Percentiles rank a stretch among this genome's conserved stretches.
Evolutionary conservation across 257 asterid species (phyloP).

Genomic region (Przewalskia tangutica): DNA sequence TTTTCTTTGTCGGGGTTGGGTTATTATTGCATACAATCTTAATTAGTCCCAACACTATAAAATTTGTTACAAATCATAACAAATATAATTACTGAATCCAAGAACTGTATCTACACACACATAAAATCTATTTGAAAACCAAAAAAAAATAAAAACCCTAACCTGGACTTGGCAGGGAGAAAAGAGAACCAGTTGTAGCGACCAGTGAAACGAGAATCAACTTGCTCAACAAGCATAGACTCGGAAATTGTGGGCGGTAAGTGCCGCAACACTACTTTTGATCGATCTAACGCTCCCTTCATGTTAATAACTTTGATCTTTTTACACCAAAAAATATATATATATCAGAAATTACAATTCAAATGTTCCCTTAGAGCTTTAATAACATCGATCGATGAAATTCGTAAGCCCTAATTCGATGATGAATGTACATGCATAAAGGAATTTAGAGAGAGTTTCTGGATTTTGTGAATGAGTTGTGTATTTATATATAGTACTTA

Average conservation of each 20-base stretch:
- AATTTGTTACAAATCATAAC: too few relatives aligned
- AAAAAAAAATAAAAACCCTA: constrained; percentile 13
- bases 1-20: background rate
- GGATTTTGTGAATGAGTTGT: constrained; percentile 19
- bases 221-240: constrained; percentile 77
- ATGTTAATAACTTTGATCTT: constrained; percentile 21
- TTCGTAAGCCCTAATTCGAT: constrained; percentile 40
- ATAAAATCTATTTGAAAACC: background rate
- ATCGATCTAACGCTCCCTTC: constrained; percentile 94
- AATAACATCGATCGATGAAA: constrained; percentile 8
- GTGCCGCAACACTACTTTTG: constrained; percentile 98
- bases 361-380: constrained; percentile 29
- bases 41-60: background rate
- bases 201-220: constrained; percentile 76
- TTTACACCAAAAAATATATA: background rate
- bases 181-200: constrained; percentile 71
- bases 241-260: constrained; percentile 94
- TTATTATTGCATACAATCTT: background rate
- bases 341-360: constrained; percentile 45
- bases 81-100: background rate
- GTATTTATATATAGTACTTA: background rate
- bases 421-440: constrained; percentile 42
- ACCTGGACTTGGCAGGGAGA: constrained; percentile 82
- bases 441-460: constrained; percentile 17
- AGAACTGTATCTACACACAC: background rate